Conservation (phyloP, 441 rosid genomes). For the Jatropha podagrica region DNA sequence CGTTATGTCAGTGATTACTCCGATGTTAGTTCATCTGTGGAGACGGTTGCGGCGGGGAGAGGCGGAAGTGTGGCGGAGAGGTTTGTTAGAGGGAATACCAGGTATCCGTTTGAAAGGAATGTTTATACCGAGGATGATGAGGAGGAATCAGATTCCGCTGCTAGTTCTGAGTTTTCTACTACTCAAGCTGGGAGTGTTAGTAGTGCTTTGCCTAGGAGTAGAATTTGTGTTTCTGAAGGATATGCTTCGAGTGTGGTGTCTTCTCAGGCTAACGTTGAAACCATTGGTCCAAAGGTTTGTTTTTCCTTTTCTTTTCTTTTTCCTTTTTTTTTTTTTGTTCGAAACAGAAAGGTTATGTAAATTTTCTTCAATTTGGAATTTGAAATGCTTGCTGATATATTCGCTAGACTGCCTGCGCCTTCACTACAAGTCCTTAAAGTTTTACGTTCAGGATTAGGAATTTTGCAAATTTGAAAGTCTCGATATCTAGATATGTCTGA, state of each 20-base stretch:
- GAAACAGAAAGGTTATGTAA: conserved; percentile 42
- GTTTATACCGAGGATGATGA: conserved; percentile 58
- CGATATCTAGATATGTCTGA: not conserved
- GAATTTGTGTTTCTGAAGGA: conserved; percentile 40
- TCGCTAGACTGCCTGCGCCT: not conserved
- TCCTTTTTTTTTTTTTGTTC: too few species aligned
- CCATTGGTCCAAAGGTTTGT: conserved; percentile 15
- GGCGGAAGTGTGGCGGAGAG: conserved; percentile 40
- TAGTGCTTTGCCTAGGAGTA: conserved; percentile 38
- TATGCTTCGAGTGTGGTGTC: conserved; percentile 58
- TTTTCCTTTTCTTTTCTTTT: too few species aligned
- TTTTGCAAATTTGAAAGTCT: not conserved
- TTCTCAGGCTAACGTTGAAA: conserved; percentile 36
- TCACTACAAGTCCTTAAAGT: not conserved
- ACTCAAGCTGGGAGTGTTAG: conserved; percentile 53
- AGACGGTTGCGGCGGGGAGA: conserved; percentile 49
- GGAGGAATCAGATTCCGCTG: conserved; percentile 79
- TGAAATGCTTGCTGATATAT: not conserved
- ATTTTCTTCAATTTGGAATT: conserved; percentile 10
- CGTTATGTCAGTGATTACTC: conserved; percentile 65
- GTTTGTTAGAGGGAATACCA: conserved; percentile 35
- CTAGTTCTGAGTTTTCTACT: conserved; percentile 83
- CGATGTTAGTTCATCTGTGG: conserved; percentile 91
- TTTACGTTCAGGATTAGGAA: not conserved
- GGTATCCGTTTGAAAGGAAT: conserved; percentile 37